Evolutionary conservation across 352 stramenopile species (phyloP).

Genomic region (Globisporangium barbulae): DNA sequence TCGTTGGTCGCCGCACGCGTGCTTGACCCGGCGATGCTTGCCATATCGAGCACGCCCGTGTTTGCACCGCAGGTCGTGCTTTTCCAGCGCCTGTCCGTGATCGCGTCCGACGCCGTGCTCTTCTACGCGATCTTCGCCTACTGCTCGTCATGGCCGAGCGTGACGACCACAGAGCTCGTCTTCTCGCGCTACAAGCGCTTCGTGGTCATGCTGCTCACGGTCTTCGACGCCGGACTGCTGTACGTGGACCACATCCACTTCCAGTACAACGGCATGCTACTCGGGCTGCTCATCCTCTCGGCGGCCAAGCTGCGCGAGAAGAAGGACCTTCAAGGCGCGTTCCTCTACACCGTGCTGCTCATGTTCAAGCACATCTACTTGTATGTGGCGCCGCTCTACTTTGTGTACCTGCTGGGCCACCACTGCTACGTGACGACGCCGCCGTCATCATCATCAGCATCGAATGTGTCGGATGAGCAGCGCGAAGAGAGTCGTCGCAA

Average conservation of each 20-base stretch:
- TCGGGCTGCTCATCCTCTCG: constrained; percentile 93
- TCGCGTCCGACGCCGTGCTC: constrained; percentile 87
- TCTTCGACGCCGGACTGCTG: constrained; percentile 93
- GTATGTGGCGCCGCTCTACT: constrained; percentile 94
- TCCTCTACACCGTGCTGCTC: constrained; percentile 91
- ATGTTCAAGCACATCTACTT: constrained; percentile 99
- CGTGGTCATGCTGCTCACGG: constrained; percentile 82
- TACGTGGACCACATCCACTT: constrained; percentile 99
- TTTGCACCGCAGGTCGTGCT: constrained; percentile 60
- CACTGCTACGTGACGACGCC: constrained; percentile 79
- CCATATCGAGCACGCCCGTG: constrained; percentile 55
- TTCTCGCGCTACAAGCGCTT: constrained; percentile 60
- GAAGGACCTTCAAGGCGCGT: constrained; percentile 83
- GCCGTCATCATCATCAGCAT: not conserved
- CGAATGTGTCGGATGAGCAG: constrained; percentile 17
- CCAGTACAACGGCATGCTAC: constrained; percentile 98
- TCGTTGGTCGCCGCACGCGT: constrained; percentile 52
- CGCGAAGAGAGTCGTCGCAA: constrained; percentile 28
- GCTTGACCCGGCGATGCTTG: constrained; percentile 57
- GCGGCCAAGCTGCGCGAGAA: constrained; percentile 76
- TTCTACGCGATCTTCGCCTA: constrained; percentile 80
- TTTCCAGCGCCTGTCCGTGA: constrained; percentile 94
- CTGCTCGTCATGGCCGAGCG: constrained; percentile 77
- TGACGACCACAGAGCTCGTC: constrained; percentile 64
- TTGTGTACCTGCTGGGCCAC: constrained; percentile 92